Base-by-base conservation (phyloP, 768 basidiomycete species). In the Hortiboletus campestris region DNA sequence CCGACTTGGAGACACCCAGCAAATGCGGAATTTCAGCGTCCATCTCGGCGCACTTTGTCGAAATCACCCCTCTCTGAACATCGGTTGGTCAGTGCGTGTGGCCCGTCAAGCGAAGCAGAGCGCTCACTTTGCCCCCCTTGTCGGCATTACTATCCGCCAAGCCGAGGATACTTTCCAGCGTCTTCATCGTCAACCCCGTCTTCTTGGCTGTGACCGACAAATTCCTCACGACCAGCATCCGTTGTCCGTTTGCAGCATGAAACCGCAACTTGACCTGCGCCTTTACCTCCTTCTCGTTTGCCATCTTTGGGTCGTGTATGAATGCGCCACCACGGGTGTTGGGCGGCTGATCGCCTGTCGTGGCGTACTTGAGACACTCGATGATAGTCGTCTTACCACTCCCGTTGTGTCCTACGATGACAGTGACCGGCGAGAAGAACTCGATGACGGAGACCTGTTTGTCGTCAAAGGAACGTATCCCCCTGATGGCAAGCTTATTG, bases 301-400 rank as follows among this genome's bases (percentile, higher is more conserved):
- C 97, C 85, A 99, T 96, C 79, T 97, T 97, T 2, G 97, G 97
- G 73, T 99, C 97, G 71, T 99, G 97, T 4, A 99, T 76, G 73
- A 98, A 99, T 0, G 97, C 97, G n/a, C 96, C 97, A 32, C 96
- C 96, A 57, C 94, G 93, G 22, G 95, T 93, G 67, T 96, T 96
- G 1, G 97, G 92, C 0, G 97, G 97, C 63, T 98, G 89, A 71
- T 98, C 96, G 29, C 97, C 97, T 0, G 97, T 99, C 0, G 97
- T 97, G 12, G 93, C 94, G 69, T 99, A 99, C 78, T 98, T 98
- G 72, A 99, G 83, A 74, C 96, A 98, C 79, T 99, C 97, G 72
- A 99, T 98, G 68, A 98, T 91, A 1, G 96, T 99, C 3, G 97
- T 99, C 76, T 99, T 99, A 42, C 97, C 97, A 63, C 91, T 94